Evolutionary conservation across 2,329 filamentous ascomycete species (phyloP).

Genomic region (Fusarium foetens): DNA sequence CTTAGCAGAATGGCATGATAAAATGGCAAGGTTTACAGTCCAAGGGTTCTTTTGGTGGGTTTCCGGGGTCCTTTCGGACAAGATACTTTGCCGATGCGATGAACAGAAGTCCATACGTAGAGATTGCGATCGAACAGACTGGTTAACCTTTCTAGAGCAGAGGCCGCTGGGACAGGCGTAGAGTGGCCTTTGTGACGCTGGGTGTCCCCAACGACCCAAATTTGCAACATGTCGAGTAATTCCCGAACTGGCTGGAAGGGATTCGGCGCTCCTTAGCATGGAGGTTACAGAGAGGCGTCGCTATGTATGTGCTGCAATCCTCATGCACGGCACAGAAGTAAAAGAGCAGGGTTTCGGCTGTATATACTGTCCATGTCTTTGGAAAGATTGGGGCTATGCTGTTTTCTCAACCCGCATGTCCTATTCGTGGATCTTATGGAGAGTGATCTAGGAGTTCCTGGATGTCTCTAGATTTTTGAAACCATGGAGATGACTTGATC

Average conservation of each 20-base stretch:
- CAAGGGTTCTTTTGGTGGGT: slow-evolving; percentile 30
- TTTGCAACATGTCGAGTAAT: slow-evolving; percentile 15
- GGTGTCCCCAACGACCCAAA: slow-evolving; percentile 14
- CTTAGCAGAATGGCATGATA: slow-evolving; percentile 28
- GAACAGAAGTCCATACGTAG: slow-evolving; percentile 13
- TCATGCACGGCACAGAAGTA: not conserved
- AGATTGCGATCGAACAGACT: slow-evolving; percentile 4
- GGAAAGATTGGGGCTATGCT: not conserved
- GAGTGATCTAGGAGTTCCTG: slow-evolving; percentile 7
- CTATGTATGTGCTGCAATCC: slow-evolving; percentile 5
- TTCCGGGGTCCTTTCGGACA: slow-evolving; percentile 15
- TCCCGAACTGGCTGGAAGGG: not conserved
- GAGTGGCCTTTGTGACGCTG: not conserved
- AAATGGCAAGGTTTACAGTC: slow-evolving; percentile 9
- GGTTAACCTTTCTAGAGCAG: not conserved
- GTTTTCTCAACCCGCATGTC: not conserved
- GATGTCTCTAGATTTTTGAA: slow-evolving; percentile 4
- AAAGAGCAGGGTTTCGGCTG: not conserved
- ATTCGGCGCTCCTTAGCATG: slow-evolving; percentile 22
- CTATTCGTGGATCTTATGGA: not conserved
- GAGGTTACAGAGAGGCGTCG: slow-evolving; percentile 21
- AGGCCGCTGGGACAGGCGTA: not conserved
- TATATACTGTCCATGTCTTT: not conserved
- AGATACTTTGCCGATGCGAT: slow-evolving; percentile 16
- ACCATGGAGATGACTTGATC: slow-evolving; percentile 5